Conservation (phyloP, 73 alveolate genomes). For the Paramecium pentaurelia region DNA sequence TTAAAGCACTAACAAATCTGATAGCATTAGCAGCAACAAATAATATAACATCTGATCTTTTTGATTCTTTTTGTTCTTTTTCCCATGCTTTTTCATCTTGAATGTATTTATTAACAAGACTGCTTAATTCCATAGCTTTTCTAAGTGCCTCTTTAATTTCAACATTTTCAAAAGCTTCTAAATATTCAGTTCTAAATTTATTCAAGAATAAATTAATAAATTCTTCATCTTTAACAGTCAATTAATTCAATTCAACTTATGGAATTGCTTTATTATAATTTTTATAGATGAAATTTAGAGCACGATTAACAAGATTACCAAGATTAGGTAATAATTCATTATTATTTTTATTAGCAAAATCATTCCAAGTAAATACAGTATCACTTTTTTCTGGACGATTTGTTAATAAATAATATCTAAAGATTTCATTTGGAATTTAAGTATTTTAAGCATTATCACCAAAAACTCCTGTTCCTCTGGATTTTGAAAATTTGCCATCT, state of each 20-base stretch:
- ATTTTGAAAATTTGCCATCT: conserved; percentile 92
- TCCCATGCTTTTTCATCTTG: conserved; percentile 89
- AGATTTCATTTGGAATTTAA: conserved; percentile 95
- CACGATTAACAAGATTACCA: conserved; percentile 93
- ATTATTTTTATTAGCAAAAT: conserved; percentile 93
- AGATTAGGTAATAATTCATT: conserved; percentile 93
- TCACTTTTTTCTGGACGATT: conserved; percentile 96
- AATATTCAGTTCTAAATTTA: conserved; percentile 69
- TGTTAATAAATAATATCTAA: conserved; percentile 93
- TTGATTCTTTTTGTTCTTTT: conserved; percentile 73
- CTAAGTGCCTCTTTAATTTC: conserved; percentile 87
- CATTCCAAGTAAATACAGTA: conserved; percentile 96
- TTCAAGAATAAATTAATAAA: conserved; percentile 66
- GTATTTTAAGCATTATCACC: conserved; percentile 94
- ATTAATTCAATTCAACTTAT: conserved; percentile 58
- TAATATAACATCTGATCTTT: conserved; percentile 78
- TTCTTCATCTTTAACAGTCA: conserved; percentile 66
- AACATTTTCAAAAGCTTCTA: conserved; percentile 80
- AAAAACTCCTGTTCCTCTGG: conserved; percentile 95
- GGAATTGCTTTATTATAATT: conserved; percentile 72
- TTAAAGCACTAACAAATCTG: conserved; percentile 76
- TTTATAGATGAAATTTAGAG: conserved; percentile 73
- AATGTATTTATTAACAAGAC: conserved; percentile 85
- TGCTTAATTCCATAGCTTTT: conserved; percentile 86
- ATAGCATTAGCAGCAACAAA: conserved; percentile 75